phyloP scores from a whole-genome alignment of 257 asterid species.

The Galeopsis tetrahit region DNA sequence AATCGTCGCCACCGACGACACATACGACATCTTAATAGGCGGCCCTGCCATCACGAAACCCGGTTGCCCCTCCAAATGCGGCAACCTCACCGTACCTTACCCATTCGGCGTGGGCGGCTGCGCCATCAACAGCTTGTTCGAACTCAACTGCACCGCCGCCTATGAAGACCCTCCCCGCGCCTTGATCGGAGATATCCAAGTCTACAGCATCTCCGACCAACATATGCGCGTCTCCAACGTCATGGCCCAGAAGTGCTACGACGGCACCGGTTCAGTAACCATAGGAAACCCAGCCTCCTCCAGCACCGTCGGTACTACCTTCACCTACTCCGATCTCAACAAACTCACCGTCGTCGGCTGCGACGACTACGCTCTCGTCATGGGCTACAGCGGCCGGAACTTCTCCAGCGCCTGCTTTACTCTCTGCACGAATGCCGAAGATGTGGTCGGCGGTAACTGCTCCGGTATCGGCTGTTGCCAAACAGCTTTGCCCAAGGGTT shows the following conservation, averaged over 20 bases:
- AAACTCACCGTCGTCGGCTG: constrained; percentile 69
- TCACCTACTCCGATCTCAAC: constrained; percentile 58
- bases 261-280: constrained; percentile 30
- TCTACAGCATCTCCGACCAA: constrained; percentile 56
- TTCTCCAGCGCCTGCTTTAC: constrained; percentile 60
- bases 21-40: constrained; percentile 35
- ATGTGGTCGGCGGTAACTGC: constrained; percentile 52
- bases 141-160: constrained; percentile 46
- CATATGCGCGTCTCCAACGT: constrained; percentile 51
- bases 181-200: constrained; percentile 24
- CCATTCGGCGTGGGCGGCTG: constrained; percentile 61
- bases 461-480: constrained; percentile 84
- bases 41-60: constrained; percentile 45
- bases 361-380: constrained; percentile 50
- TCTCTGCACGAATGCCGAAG: constrained; percentile 42
- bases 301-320: constrained; percentile 38
- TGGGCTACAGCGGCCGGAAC: constrained; percentile 20
- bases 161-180: constrained; percentile 49
- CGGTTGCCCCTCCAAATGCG: constrained; percentile 51
- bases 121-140: constrained; percentile 25
- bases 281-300: constrained; percentile 27
- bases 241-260: constrained; percentile 53
- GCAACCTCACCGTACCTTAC: constrained; percentile 61
- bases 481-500: constrained; percentile 58
- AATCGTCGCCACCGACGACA: constrained; percentile 31